phyloP scores from a whole-genome alignment of 2,329 filamentous ascomycete genomes.

The Mariannaea elegans region DNA sequence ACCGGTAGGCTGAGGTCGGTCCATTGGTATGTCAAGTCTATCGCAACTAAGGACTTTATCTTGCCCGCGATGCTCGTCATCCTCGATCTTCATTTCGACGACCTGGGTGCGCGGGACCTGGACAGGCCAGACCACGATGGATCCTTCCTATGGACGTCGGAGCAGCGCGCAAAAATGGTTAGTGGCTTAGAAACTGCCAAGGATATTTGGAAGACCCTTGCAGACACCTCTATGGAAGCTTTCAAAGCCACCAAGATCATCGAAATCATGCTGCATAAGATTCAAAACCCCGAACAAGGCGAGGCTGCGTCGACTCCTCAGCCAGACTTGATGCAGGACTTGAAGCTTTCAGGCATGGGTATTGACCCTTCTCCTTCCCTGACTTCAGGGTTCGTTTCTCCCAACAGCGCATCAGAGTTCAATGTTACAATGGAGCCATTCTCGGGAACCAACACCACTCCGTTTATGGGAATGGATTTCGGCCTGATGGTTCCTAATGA shows the following conservation, averaged over 20 bases:
- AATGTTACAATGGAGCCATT: slow-evolving; percentile 42
- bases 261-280: slow-evolving; percentile 84
- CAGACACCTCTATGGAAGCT: slow-evolving; percentile 85
- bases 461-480: slow-evolving; percentile 57
- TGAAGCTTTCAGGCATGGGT: slow-evolving; percentile 50
- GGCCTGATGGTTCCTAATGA: slow-evolving; percentile 43
- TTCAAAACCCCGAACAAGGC: slow-evolving; percentile 53
- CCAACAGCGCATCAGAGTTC: slow-evolving; percentile 40
- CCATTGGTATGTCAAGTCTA: slow-evolving; percentile 80
- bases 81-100: slow-evolving; percentile 81
- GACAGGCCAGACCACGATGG: slow-evolving; percentile 52
- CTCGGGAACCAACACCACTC: slow-evolving; percentile 48
- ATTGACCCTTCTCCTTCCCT: slow-evolving; percentile 46
- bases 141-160: slow-evolving; percentile 64
- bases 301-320: slow-evolving; percentile 21
- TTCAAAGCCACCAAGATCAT: slow-evolving; percentile 85
- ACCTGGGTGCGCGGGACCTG: slow-evolving; percentile 54
- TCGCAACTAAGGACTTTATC: slow-evolving; percentile 86
- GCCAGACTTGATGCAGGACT: slow-evolving; percentile 37
- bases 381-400: slow-evolving; percentile 36
- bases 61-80: slow-evolving; percentile 86
- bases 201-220: slow-evolving; percentile 81
- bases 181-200: slow-evolving; percentile 75
- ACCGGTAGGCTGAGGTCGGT: slow-evolving; percentile 76
- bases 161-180: slow-evolving; percentile 79